These are phyloP conservation scores for Platismatia glauca DNA, from an alignment of 495 filamentous ascomycete genomes.

Conservation along the genomic window DNA sequence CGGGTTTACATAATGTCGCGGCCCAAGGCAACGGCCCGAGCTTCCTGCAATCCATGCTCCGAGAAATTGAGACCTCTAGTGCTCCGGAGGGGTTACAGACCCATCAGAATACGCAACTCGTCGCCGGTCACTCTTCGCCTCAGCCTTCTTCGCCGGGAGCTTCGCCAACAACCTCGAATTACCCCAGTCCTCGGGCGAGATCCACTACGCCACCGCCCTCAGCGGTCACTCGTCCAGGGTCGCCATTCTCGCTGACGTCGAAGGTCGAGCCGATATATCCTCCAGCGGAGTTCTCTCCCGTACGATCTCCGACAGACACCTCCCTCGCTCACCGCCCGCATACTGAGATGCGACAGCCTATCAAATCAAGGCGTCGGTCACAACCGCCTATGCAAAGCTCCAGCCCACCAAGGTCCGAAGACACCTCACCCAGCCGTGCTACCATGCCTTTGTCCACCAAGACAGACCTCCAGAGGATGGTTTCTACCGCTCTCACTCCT, in stretches of 20 bases:
- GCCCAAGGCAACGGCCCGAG: slow-evolving; percentile 39
- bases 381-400: slow-evolving; percentile 35
- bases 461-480: slow-evolving; percentile 71
- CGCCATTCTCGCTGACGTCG: slow-evolving; percentile 60
- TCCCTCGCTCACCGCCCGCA: slow-evolving; percentile 24
- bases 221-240: slow-evolving; percentile 51
- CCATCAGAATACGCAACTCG: slow-evolving; percentile 40
- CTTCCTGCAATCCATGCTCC: slow-evolving; percentile 75
- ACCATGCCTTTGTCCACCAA: slow-evolving; percentile 63
- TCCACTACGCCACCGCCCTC: slow-evolving; percentile 66
- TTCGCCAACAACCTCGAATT: slow-evolving; percentile 60
- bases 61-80: slow-evolving; percentile 72
- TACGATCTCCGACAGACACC: slow-evolving; percentile 45
- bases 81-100: slow-evolving; percentile 43
- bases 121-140: slow-evolving; percentile 40
- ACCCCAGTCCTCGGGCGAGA: slow-evolving; percentile 58
- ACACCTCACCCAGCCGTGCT: slow-evolving; percentile 47
- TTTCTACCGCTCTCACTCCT: slow-evolving; percentile 65
- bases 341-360: slow-evolving; percentile 10
- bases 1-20: slow-evolving; percentile 25
- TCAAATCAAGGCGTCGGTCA: slow-evolving; percentile 40
- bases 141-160: slow-evolving; percentile 61
- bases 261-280: slow-evolving; percentile 53
- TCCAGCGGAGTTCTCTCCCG: slow-evolving; percentile 51
- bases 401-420: slow-evolving; percentile 37